Evolutionary conservation across 2,329 filamentous ascomycete species (phyloP).

Genomic region (Corynespora cassiicola): DNA sequence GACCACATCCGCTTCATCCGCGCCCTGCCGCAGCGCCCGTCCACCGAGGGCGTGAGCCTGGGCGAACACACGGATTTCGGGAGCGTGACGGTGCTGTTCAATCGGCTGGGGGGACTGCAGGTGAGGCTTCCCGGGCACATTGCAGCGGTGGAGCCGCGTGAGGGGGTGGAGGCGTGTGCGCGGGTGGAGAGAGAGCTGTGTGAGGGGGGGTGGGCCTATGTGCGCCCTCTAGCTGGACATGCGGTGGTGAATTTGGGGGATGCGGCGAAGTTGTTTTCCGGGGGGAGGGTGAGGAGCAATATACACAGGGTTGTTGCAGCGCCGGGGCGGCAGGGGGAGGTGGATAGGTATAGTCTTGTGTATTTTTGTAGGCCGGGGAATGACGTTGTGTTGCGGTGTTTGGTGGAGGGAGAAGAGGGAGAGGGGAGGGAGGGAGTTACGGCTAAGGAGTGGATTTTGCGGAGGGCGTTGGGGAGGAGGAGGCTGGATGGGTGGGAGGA

Average conservation of each 20-base stretch:
- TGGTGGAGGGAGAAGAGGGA: slow-evolving; percentile 33
- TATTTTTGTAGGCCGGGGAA: slow-evolving; percentile 60
- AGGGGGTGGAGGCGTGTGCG: background rate
- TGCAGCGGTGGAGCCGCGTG: slow-evolving; percentile 2
- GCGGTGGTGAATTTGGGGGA: slow-evolving; percentile 58
- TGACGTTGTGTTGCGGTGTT: slow-evolving; percentile 27
- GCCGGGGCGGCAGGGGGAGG: slow-evolving; percentile 51
- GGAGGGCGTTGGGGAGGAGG: slow-evolving; percentile 46
- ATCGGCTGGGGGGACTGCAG: slow-evolving; percentile 62
- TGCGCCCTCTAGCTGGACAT: slow-evolving; percentile 58
- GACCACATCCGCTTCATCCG: slow-evolving; percentile 63
- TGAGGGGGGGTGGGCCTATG: slow-evolving; percentile 57
- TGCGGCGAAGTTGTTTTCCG: slow-evolving; percentile 54
- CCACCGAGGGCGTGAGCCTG: slow-evolving; percentile 52
- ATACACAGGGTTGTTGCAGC: slow-evolving; percentile 59
- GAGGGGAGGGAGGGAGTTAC: slow-evolving; percentile 41
- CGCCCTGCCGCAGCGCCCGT: slow-evolving; percentile 54
- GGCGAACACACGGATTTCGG: slow-evolving; percentile 66
- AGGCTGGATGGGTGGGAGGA: slow-evolving; percentile 36
- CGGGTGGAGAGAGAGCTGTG: slow-evolving; percentile 21
- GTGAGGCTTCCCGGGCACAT: slow-evolving; percentile 53
- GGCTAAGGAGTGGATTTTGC: slow-evolving; percentile 52
- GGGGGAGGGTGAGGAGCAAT: slow-evolving; percentile 48
- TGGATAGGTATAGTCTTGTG: slow-evolving; percentile 57
- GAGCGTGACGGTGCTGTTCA: slow-evolving; percentile 63